Base-by-base conservation (phyloP, 2,329 filamentous ascomycete genomes). In the Ophiocordyceps camponoti-saundersi region DNA sequence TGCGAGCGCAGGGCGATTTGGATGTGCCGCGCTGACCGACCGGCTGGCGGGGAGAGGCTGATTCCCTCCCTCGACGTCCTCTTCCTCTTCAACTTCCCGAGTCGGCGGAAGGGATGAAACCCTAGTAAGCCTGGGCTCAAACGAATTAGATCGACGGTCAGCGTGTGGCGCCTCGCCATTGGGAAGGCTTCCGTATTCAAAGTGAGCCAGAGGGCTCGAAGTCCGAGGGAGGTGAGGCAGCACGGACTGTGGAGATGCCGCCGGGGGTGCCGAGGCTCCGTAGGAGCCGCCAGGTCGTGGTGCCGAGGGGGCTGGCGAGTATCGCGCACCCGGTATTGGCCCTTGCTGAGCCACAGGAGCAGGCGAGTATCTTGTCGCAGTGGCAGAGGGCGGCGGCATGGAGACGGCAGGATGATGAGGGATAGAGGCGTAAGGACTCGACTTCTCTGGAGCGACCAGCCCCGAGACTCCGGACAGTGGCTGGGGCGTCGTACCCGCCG, bases 191-290 rank as follows among this genome's bases (percentile, higher is more conserved):
- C 18, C 46, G 10, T 26, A 44, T 26, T 81, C 78, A 49, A 79
- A 80, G 53, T 82, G 76, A 6, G 78, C 78, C 49, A 82, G 59
- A 1, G 79, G 79, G 52, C 79, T 82, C 2, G 78, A 82, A 2
- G 79, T 82, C 51, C 79, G 67, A 10, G 79, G 78, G 50, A 77
- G 70, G 55, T 81, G 76, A 44, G 75, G 65, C 40, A 80, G 62
- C 36, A 68, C 59, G 15, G 73, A 63, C 23, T 71, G 66, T 10
- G 68, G 61, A 1, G 63, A 58, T 20, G 60, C 61, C 7, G 64
- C 55, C 23, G 58, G 52, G 30, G 56, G 52, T 26, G 57, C 53
- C 15, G 64, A 55, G 16, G 61, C 47, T 50, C 61, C 60, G 18
- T 65, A 67, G 18, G 73, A 70, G 43, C 60, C 65, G n/a, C 63